These are phyloP conservation scores for Malassezia sympodialis DNA, from an alignment of 1,284 basidiomycete genomes.

Conservation along the genomic window DNA sequence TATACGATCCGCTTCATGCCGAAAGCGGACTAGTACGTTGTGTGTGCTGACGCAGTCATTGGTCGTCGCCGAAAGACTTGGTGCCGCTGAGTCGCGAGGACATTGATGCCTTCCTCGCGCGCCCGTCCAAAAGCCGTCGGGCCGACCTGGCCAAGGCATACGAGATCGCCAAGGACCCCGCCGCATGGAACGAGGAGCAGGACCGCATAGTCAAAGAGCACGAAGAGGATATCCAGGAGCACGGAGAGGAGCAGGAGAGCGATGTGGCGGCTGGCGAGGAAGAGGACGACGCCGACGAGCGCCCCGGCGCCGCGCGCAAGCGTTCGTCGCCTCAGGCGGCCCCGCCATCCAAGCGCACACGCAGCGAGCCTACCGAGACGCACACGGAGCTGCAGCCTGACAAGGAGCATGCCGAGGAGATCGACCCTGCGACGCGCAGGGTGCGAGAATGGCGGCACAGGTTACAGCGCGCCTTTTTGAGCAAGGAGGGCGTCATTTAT, in stretches of 20 bases:
- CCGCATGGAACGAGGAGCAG: slow-evolving; percentile 49
- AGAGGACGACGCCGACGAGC: slow-evolving; percentile 50
- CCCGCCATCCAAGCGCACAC: neutral
- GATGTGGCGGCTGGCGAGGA: slow-evolving; percentile 55
- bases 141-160: slow-evolving; percentile 71
- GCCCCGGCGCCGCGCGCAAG: slow-evolving; percentile 54
- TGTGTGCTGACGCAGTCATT: slow-evolving; percentile 57
- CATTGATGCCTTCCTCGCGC: slow-evolving; percentile 72
- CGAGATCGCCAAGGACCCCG: slow-evolving; percentile 69
- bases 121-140: slow-evolving; percentile 60
- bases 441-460: slow-evolving; percentile 67
- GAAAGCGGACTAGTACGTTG: slow-evolving; percentile 73
- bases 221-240: slow-evolving; percentile 54
- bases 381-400: slow-evolving; percentile 47
- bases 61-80: slow-evolving; percentile 73
- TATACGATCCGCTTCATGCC: slow-evolving; percentile 82
- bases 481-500: slow-evolving; percentile 51
- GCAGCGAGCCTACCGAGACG: neutral
- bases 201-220: slow-evolving; percentile 26
- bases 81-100: slow-evolving; percentile 66
- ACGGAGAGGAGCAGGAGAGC: slow-evolving; percentile 60
- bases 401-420: slow-evolving; percentile 51
- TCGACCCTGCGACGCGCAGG: slow-evolving; percentile 56
- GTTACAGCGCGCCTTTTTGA: slow-evolving; percentile 77
- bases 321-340: slow-evolving; percentile 24